These are phyloP conservation scores for Fusarium tanahbumbuense DNA, from an alignment of 2,329 filamentous ascomycete genomes.

Conservation along the genomic window DNA sequence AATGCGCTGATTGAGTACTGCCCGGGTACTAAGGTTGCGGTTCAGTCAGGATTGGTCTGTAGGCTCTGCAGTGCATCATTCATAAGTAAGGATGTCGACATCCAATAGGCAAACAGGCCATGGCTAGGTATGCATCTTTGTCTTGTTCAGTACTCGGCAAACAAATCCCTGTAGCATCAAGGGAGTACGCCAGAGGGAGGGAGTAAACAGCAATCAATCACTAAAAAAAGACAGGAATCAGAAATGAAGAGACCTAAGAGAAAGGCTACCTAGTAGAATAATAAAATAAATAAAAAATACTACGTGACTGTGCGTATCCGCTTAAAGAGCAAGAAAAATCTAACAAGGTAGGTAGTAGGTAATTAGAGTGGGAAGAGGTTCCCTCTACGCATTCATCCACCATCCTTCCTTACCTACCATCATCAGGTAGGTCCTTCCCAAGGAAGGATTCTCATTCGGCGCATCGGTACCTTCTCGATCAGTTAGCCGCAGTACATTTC, in stretches of 20 bases:
- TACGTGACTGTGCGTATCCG: background rate
- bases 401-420: background rate
- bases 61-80: background rate
- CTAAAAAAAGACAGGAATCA: background rate
- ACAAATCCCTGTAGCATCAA: slow-evolving; percentile 1
- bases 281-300: background rate
- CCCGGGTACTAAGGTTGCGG: background rate
- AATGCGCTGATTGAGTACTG: background rate
- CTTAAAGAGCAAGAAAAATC: background rate
- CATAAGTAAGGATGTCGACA: background rate
- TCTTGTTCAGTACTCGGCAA: slow-evolving; percentile 2
- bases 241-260: background rate
- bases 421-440: background rate
- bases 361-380: slow-evolving; percentile 16
- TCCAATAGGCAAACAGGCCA: background rate
- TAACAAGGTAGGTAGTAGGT: no score
- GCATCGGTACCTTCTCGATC: slow-evolving; percentile 37
- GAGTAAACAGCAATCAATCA: background rate
- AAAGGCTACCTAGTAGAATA: background rate
- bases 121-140: background rate
- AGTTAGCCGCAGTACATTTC: slow-evolving; percentile 29
- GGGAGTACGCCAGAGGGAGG: background rate
- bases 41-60: background rate
- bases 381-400: background rate
- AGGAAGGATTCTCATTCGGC: slow-evolving; percentile 37